Conservation (phyloP, 805 yeast genomes). For the Tetrapisispora arboricola region DNA sequence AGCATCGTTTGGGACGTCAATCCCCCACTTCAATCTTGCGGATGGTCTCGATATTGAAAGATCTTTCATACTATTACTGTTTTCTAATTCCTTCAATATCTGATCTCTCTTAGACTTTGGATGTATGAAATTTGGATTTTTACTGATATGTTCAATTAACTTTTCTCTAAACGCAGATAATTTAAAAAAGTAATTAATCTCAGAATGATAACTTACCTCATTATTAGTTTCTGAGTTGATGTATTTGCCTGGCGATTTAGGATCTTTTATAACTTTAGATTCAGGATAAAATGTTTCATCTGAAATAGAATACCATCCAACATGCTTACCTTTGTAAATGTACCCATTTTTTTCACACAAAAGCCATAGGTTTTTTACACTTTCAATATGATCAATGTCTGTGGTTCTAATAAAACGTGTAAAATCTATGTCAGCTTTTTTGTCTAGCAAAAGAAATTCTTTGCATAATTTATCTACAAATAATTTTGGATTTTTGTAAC, state of each 20-base stretch:
- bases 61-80: constrained; percentile 41
- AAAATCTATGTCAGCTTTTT: constrained; percentile 43
- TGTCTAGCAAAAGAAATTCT: constrained; percentile 57
- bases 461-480: constrained; percentile 64
- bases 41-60: constrained; percentile 83
- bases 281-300: constrained; percentile 94
- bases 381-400: constrained; percentile 59
- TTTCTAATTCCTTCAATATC: constrained; percentile 48
- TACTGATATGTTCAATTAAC: constrained; percentile 40
- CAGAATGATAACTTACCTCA: constrained; percentile 65
- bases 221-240: constrained; percentile 57
- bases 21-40: constrained; percentile 77
- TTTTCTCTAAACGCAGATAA: constrained; percentile 48
- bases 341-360: constrained; percentile 46
- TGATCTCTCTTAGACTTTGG: constrained; percentile 51
- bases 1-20: constrained; percentile 71
- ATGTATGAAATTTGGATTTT: constrained; percentile 48
- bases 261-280: constrained; percentile 44
- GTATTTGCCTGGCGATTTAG: constrained; percentile 15
- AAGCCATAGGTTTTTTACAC: constrained; percentile 66
- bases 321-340: constrained; percentile 73
- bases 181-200: constrained; percentile 79
- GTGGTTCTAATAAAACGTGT: constrained; percentile 88
- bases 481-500: constrained; percentile 41
- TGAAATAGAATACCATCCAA: constrained; percentile 91